Evolutionary conservation across 2,329 filamentous ascomycete genomes (phyloP).

Genomic region (Fusarium nisikadoi): DNA sequence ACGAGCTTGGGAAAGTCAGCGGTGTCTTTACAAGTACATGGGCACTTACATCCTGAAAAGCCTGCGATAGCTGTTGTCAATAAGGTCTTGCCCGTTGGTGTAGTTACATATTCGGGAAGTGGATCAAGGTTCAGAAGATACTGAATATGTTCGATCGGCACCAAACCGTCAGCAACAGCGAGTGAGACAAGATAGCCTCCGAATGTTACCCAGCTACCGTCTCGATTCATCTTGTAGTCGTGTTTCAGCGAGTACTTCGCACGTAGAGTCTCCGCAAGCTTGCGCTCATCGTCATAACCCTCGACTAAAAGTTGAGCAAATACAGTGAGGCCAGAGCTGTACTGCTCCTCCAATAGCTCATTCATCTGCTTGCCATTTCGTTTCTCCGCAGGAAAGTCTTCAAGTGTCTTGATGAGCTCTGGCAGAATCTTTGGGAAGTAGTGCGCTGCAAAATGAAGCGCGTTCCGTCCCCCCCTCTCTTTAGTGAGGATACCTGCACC

Average conservation of each 20-base stretch:
- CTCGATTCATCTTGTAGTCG: not conserved
- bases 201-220: not conserved
- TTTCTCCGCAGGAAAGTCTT: fast-evolving
- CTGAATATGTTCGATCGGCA: not conserved
- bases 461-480: not conserved
- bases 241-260: fast-evolving
- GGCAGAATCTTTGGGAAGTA: not conserved
- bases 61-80: not conserved
- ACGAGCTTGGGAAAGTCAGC: not conserved
- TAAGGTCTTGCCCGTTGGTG: fast-evolving
- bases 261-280: fast-evolving
- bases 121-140: not conserved
- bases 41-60: not conserved
- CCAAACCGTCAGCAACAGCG: not conserved
- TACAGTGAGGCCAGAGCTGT: fast-evolving
- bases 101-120: not conserved
- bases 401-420: not conserved
- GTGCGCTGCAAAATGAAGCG: not conserved
- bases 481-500: not conserved
- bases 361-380: not conserved
- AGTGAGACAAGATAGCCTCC: not conserved
- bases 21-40: fast-evolving
- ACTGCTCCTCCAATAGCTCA: not conserved
- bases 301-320: not conserved
- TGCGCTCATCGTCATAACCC: not conserved